Conservation (phyloP, 1,284 basidiomycete genomes). For the Schizophyllum amplum region DNA sequence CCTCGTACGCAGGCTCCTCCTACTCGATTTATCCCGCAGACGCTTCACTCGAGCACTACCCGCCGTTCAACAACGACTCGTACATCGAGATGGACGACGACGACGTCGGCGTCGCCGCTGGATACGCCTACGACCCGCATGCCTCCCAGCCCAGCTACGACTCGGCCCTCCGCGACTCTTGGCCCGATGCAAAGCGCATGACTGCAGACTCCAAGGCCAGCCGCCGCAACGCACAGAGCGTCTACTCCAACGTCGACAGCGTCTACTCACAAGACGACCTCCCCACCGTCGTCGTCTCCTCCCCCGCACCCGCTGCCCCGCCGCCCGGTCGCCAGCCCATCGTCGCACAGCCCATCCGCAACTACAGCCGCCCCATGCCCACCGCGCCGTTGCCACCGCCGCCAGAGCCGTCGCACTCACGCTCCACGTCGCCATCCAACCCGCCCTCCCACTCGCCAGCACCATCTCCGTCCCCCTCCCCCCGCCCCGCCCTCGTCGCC, state of each 20-base stretch:
- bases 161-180: not conserved
- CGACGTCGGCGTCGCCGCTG: not conserved
- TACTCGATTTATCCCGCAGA: not conserved
- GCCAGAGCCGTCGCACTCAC: too few species aligned
- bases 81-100: not conserved
- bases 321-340: not conserved
- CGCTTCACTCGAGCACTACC: not conserved
- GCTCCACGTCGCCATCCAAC: too few species aligned
- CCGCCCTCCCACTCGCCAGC: too few species aligned
- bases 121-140: not conserved
- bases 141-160: not conserved
- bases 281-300: not conserved
- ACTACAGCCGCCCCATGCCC: not conserved
- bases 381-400: too few species aligned
- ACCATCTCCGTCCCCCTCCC: not conserved
- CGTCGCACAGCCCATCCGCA: not conserved
- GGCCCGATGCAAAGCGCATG: not conserved
- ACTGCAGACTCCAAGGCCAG: too few species aligned
- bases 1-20: not conserved
- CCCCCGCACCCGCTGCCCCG: too few species aligned
- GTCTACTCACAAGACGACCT: not conserved
- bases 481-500: not conserved
- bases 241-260: not conserved
- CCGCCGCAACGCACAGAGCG: not conserved
- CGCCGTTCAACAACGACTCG: not conserved